Percentiles rank a stretch among this genome's conserved stretches.
These are phyloP conservation scores for Osmanthus fragrans DNA, from an alignment of 257 asterid species.

Conservation along the genomic window DNA sequence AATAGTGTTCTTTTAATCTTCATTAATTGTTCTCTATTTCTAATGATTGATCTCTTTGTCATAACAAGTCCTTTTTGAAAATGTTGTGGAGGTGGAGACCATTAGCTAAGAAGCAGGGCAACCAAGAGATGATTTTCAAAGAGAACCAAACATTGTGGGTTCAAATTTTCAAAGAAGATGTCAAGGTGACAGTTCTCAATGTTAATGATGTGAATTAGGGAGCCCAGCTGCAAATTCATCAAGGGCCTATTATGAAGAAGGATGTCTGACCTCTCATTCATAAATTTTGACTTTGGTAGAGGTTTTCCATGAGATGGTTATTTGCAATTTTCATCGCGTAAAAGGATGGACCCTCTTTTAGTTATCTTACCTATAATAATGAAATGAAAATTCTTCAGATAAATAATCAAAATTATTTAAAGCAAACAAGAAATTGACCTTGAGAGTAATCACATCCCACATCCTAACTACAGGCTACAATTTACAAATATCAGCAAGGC, in stretches of 20 bases:
- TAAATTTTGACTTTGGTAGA: background rate
- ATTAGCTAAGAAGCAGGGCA: background rate
- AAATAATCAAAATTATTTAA: background rate
- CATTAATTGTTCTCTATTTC: background rate
- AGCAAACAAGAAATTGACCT: background rate
- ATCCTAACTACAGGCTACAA: background rate
- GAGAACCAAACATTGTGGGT: background rate
- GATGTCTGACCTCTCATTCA: background rate
- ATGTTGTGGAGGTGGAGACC: background rate
- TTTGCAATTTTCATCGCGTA: too few species aligned
- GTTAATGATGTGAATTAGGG: background rate
- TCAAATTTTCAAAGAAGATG: background rate
- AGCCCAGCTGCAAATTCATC: background rate
- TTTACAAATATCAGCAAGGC: background rate
- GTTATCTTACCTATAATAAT: background rate
- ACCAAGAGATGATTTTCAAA: background rate
- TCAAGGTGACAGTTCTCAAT: background rate
- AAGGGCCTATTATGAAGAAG: background rate
- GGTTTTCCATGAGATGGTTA: background rate
- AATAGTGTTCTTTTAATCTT: background rate
- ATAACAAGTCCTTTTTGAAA: background rate
- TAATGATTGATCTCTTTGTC: background rate
- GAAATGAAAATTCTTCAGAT: background rate
- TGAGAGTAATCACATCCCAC: background rate
- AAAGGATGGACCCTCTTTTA: background rate